Conservation (phyloP, 1,284 basidiomycete genomes). For the Leccinum fallax region DNA sequence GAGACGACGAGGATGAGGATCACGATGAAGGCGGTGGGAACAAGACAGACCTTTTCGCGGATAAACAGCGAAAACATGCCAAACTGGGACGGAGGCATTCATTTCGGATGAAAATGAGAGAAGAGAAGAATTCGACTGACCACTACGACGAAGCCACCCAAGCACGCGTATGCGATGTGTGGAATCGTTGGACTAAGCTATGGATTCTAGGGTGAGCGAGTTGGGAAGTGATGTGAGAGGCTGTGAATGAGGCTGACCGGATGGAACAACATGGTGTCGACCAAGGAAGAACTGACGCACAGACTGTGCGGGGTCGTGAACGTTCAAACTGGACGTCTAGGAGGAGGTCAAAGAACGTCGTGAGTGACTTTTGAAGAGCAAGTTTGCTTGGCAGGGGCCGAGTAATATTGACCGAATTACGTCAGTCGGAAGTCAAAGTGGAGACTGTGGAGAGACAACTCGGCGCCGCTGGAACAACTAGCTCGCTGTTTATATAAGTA, state of each 20-base stretch:
- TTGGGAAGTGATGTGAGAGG: background rate
- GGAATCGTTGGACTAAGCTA: conserved; percentile 72
- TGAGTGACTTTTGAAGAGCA: conserved; percentile 8
- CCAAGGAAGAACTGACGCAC: background rate
- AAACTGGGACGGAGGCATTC: conserved; percentile 54
- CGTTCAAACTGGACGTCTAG: conserved; percentile 1
- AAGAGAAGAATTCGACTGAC: conserved; percentile 45
- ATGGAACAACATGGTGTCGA: conserved; percentile 29
- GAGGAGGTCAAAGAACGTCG: background rate
- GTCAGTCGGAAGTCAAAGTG: conserved; percentile 11
- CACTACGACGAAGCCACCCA: conserved; percentile 82
- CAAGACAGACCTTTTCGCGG: conserved; percentile 72
- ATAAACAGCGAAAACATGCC: conserved; percentile 94
- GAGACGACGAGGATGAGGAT: conserved; percentile 13
- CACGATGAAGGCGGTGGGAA: background rate
- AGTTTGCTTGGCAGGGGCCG: conserved; percentile 8
- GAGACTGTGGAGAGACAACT: background rate
- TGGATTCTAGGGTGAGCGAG: conserved; percentile 2
- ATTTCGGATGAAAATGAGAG: background rate
- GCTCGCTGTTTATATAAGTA: background rate
- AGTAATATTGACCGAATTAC: conserved; percentile 10
- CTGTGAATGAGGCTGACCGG: conserved; percentile 23
- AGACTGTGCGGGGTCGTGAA: conserved; percentile 3
- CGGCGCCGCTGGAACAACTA: background rate
- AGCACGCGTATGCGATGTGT: conserved; percentile 79